Evolutionary conservation across 78 protist genomes (phyloP), one percentile per base, ranked within the genome.

Genomic region (Pigoraptor vietnamica): DNA sequence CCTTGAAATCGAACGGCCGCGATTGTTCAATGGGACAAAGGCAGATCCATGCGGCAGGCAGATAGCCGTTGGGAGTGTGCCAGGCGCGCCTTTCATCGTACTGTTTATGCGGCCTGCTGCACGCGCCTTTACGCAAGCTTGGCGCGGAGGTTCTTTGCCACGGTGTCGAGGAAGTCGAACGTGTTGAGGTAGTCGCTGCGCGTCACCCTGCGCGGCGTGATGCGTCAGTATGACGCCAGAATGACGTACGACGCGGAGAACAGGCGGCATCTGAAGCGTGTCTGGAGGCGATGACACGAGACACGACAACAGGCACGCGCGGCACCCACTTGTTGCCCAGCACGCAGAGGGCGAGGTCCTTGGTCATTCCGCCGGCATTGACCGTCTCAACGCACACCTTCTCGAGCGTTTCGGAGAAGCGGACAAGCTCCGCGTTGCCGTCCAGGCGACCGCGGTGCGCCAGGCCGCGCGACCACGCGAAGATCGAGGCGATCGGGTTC

Each of bases 381-480:
- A 97, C 91, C 2, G 67, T 55, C 35, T 87, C 90, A 6, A 87
- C 67, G 89, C 97, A 95, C 9, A 93, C 93, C 6, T n/a, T 35
- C 91, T 95, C 97, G 23, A 95, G 86, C 32, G 83, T 36, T 9
- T 37, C 24, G 86, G 93, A 40, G 89, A 94, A 97, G 29, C 33
- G 40, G 36, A 14, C 86, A 37, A 97, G 94, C 36, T 2, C 38
- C 39, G n/a, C 91, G 93, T 97, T 98, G 89, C 81, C 81, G 93
- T 98, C 99, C 33, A 98, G 90, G 94, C 94, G 95, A 34, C 94
- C 99, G 35, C 99, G 94, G 96, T 97, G 97, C 0, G 90, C 88
- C 32, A 98, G 86, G 37, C 98, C 99, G 23, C 99, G 92, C 33
- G 99, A 91, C 99, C 99, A 98, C 39, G 99, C 99, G 89, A 95